A percentile compares a stretch with the other conserved stretches of the same genome.
phyloP scores from a whole-genome alignment of 345 rosid genomes.

The Brassica rapa region DNA sequence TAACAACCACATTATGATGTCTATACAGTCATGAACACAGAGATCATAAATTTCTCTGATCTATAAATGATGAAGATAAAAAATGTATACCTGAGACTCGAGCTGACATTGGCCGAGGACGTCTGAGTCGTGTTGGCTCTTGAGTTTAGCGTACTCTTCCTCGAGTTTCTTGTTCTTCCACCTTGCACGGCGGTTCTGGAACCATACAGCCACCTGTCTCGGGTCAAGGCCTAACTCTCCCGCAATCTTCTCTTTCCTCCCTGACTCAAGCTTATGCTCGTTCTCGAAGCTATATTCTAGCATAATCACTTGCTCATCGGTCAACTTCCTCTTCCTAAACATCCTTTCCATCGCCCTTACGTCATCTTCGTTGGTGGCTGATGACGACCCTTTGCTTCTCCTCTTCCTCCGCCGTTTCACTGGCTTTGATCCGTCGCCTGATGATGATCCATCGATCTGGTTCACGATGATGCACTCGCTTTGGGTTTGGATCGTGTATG shows the following conservation, averaged over 20 bases:
- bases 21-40: neutral
- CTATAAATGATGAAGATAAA: neutral
- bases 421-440: neutral
- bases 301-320: neutral
- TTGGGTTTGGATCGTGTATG: neutral
- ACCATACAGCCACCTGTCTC: slow-evolving; percentile 2
- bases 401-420: neutral
- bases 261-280: neutral
- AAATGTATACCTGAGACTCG: neutral
- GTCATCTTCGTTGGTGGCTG: neutral
- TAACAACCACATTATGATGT: neutral
- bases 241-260: neutral
- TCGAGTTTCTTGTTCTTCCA: slow-evolving; percentile 1
- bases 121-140: neutral
- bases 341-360: neutral
- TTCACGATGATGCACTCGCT: neutral
- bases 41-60: neutral
- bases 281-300: neutral
- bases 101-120: neutral
- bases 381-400: neutral
- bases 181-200: slow-evolving; percentile 1
- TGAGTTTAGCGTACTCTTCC: neutral
- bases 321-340: neutral
- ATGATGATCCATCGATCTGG: neutral
- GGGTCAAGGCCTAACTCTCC: neutral